Evolutionary conservation across 192 early-diverging fungal species (phyloP).

Genomic region (Coemansia biformis): DNA sequence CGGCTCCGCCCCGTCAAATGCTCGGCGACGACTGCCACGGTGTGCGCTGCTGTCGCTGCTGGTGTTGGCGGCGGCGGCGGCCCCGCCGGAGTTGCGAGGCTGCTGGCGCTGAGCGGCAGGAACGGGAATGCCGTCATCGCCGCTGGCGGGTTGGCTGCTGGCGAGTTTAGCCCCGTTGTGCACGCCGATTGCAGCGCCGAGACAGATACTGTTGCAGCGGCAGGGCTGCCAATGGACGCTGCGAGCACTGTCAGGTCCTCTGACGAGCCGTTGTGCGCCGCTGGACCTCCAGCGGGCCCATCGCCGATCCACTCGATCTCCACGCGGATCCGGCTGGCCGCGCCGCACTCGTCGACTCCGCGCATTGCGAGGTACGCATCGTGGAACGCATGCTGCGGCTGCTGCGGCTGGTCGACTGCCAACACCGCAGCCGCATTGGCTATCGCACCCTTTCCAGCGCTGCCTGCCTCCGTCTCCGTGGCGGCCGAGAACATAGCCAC

Average conservation of each 20-base stretch:
- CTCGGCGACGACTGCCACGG: too few relatives aligned
- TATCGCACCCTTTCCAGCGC: neutral
- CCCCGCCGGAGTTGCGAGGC: constrained; percentile 13
- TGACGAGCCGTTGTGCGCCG: constrained; percentile 13
- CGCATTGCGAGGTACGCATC: neutral
- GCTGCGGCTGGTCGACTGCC: constrained; percentile 1
- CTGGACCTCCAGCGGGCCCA: constrained; percentile 1
- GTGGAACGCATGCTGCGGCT: neutral
- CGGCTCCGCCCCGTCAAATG: constrained; percentile 1
- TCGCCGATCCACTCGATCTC: constrained; percentile 44
- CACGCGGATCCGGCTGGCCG: constrained; percentile 26
- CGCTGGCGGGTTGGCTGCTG: constrained; percentile 2
- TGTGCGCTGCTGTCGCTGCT: too few relatives aligned
- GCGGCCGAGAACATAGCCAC: constrained; percentile 37
- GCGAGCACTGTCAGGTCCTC: constrained; percentile 15
- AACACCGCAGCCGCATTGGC: neutral
- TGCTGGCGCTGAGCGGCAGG: constrained; percentile 4
- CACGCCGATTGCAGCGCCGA: constrained; percentile 4
- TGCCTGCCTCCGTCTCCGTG: neutral
- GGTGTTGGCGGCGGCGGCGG: constrained; percentile 22
- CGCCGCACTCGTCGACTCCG: neutral
- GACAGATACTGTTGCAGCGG: too few relatives aligned
- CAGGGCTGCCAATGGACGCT: constrained; percentile 1
- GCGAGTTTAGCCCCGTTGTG: constrained; percentile 27
- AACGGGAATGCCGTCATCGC: constrained; percentile 15